Base-by-base conservation (phyloP, 75 land plant species). In the Adiantum capillusveneris region DNA sequence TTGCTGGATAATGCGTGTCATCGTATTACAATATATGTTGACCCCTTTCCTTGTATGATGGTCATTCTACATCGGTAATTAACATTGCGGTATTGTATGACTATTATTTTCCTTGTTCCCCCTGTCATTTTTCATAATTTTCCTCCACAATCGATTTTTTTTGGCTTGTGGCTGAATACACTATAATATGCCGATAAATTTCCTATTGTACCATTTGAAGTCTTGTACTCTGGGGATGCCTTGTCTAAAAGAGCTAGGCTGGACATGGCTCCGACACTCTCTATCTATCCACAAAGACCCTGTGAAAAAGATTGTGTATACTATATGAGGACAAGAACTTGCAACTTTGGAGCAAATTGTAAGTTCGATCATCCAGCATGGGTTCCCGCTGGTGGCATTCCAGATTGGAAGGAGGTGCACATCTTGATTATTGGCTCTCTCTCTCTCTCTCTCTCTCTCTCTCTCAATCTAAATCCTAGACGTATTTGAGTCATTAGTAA, bases 381-480 rank as follows among this genome's bases (percentile, higher is more conserved):
- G 97, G 94, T 91, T 73, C 93, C 93, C 41, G 73, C 78, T 41
- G 97, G 94, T 62, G 97, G 97, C 70, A 84, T 91, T 51, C 89
- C 97, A 56, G 87, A 91, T 63, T 87, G 97, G 93, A 87, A 91
- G 79, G 97, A 91, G 97, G 93, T 91, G 85, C 76, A 1, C 42
- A 46, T n/a, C 17, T 20, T 46, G 14, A n/a, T n/a, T n/a, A n/a
- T n/a, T n/a, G n/a, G n/a, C n/a, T n/a, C n/a, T n/a, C n/a, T n/a
- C n/a, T n/a, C n/a, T n/a, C n/a, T n/a, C n/a, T n/a, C n/a, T n/a
- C n/a, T n/a, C n/a, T n/a, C n/a, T n/a, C n/a, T n/a, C n/a, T n/a
- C n/a, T n/a, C n/a, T n/a, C n/a, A n/a, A n/a, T n/a, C n/a, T n/a
- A n/a, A n/a, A n/a, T n/a, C n/a, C n/a, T n/a, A n/a, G n/a, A n/a